Base-by-base conservation (phyloP, 495 filamentous ascomycete genomes). In the Neurospora sp. region DNA sequence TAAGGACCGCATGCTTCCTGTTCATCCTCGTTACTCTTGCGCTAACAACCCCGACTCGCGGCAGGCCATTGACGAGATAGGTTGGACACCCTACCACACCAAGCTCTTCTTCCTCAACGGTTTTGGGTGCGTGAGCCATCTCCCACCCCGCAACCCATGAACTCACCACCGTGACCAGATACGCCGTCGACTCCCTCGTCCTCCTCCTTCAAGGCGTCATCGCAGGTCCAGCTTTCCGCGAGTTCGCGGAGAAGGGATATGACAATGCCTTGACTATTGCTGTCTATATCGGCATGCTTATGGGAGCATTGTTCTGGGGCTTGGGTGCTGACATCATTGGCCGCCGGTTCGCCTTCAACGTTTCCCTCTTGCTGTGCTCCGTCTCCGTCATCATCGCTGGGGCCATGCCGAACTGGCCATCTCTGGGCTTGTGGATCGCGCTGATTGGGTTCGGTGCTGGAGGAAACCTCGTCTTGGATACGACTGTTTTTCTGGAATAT, bases 231-330 rank as follows among this genome's bases (percentile, higher is more conserved):
- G 89, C 90, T 4, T 85, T 79, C 68, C 83, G 82, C 72, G 89
- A 92, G 77, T 90, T 91, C 74, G 82, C 86, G 16, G 81, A 87
- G 8, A 70, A 78, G 0, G 84, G 83, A 9, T 90, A 86, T 72
- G 71, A 71, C 12, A 85, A 86, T 41, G 89, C 82, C 5, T 80
- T 91, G 73, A 91, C 87, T 3, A 86, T 91, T 71, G 87, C 90
- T 14, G 85, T 86, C 0, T 91, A 92, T 74, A 86, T 91, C 69
- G 92, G 93, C 3, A 86, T 96, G 70, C 81, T 94, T 1, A 75
- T 89, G 3, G 93, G 92, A 1, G 92, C 93, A 0, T 79, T 93
- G 3, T 93, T 94, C 77, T 94, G 92, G 93, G 93, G 93, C 0
- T 86, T 94, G 65, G 88, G 90, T 47, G 92, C 90, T 47, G 91